Evolutionary conservation across 805 yeast genomes (phyloP).

Genomic region (Starmerella bombi): DNA sequence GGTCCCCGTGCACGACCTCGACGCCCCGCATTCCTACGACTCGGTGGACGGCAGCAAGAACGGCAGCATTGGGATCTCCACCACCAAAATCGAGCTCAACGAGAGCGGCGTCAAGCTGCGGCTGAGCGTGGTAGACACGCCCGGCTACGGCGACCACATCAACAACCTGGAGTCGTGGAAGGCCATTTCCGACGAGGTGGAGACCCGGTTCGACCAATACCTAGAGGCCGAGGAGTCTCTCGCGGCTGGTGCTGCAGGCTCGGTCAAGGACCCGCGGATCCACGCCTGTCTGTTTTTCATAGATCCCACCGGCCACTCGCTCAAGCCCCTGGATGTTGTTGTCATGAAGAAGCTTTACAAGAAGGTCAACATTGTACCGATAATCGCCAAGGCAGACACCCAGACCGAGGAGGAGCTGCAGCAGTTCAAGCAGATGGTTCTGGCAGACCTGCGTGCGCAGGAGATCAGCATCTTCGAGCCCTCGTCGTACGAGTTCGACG

Average conservation of each 20-base stretch:
- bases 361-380: slow-evolving; percentile 86
- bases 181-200: slow-evolving; percentile 83
- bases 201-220: slow-evolving; percentile 70
- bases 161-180: slow-evolving; percentile 73
- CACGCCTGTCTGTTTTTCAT: slow-evolving; percentile 90
- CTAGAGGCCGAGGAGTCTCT: slow-evolving; percentile 81
- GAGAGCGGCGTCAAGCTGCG: slow-evolving; percentile 86
- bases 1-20: slow-evolving; percentile 40
- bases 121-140: slow-evolving; percentile 74
- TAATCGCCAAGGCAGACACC: slow-evolving; percentile 90
- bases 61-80: slow-evolving; percentile 36
- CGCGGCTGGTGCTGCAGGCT: slow-evolving; percentile 26
- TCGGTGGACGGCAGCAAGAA: not conserved
- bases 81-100: slow-evolving; percentile 60
- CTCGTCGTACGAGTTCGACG: slow-evolving; percentile 63
- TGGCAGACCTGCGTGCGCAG: slow-evolving; percentile 62
- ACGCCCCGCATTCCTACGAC: slow-evolving; percentile 25
- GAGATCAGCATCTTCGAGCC: slow-evolving; percentile 69
- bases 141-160: slow-evolving; percentile 87
- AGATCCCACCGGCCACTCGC: slow-evolving; percentile 92
- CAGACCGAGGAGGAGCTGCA: slow-evolving; percentile 73
- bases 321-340: slow-evolving; percentile 76
- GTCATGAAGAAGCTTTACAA: slow-evolving; percentile 79
- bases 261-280: slow-evolving; percentile 62
- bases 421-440: slow-evolving; percentile 62